Evolutionary conservation across 495 filamentous ascomycete species (phyloP).

Genomic region (Lophiotrema nucula): DNA sequence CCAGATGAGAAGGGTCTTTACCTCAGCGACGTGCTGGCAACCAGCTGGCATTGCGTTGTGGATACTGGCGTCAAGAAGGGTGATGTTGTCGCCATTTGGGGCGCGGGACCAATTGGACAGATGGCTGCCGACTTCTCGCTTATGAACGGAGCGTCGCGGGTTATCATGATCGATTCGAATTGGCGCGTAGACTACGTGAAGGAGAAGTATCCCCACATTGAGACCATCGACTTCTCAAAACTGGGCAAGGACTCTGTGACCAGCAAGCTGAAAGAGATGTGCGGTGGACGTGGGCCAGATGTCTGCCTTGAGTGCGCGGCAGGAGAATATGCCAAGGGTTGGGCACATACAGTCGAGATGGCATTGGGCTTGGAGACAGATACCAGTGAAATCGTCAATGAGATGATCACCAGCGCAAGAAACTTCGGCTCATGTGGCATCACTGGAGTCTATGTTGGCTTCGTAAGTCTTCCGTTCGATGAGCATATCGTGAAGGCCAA

Average conservation of each 20-base stretch:
- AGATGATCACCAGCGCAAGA: constrained; percentile 76
- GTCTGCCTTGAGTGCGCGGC: constrained; percentile 81
- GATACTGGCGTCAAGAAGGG: constrained; percentile 78
- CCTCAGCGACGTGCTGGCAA: constrained; percentile 75
- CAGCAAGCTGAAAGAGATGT: constrained; percentile 69
- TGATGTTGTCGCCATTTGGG: constrained; percentile 82
- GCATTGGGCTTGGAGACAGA: constrained; percentile 77
- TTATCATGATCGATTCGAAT: constrained; percentile 81
- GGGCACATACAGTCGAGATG: constrained; percentile 75
- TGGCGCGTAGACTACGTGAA: constrained; percentile 70
- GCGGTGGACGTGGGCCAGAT: constrained; percentile 65
- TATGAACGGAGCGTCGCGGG: constrained; percentile 66
- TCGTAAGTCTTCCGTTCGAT: constrained; percentile 52
- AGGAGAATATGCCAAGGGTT: constrained; percentile 82
- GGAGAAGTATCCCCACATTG: constrained; percentile 60
- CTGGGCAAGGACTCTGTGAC: constrained; percentile 61
- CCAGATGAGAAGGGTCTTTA: constrained; percentile 86
- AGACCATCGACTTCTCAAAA: constrained; percentile 58
- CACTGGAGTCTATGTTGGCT: constrained; percentile 81
- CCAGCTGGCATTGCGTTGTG: constrained; percentile 78
- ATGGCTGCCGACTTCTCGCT: constrained; percentile 74
- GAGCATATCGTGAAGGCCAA: background rate
- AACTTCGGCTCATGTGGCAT: constrained; percentile 75
- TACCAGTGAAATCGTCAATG: constrained; percentile 81
- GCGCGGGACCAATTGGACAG: constrained; percentile 73